Conservation (phyloP, 768 basidiomycete species). For the Leccinellum rugosiceps region DNA sequence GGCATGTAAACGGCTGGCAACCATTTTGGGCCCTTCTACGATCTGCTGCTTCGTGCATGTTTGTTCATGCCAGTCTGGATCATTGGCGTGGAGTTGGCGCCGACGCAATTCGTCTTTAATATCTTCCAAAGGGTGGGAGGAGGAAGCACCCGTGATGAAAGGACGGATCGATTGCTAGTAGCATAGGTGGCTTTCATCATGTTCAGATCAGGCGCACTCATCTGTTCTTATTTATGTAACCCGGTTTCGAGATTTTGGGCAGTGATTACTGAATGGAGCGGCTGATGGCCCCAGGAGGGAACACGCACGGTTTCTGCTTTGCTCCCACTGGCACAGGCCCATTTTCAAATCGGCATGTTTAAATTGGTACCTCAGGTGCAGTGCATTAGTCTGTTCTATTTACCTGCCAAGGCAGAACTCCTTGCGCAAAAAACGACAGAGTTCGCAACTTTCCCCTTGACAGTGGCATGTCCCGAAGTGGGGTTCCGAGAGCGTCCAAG, state of each 20-base stretch:
- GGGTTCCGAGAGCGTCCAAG: no score
- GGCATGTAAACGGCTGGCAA: slow-evolving; percentile 1
- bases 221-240: not conserved
- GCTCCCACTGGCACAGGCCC: no score
- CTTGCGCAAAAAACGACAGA: no score
- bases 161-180: not conserved
- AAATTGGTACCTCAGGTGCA: no score
- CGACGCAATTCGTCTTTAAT: no score
- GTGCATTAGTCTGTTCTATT: no score
- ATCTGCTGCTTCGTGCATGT: slow-evolving; percentile 3
- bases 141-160: not conserved
- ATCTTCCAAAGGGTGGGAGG: not conserved
- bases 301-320: no score
- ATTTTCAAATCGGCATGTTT: no score
- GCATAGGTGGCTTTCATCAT: not conserved
- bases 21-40: slow-evolving; percentile 1
- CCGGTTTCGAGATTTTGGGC: not conserved
- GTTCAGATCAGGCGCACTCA: not conserved
- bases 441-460: no score
- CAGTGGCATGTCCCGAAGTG: no score
- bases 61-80: slow-evolving; percentile 1
- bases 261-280: not conserved
- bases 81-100: not conserved
- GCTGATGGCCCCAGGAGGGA: no score
- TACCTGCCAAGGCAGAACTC: no score